These are phyloP conservation scores for Lasiosphaeria hispida DNA, from an alignment of 495 filamentous ascomycete species.

Conservation along the genomic window DNA sequence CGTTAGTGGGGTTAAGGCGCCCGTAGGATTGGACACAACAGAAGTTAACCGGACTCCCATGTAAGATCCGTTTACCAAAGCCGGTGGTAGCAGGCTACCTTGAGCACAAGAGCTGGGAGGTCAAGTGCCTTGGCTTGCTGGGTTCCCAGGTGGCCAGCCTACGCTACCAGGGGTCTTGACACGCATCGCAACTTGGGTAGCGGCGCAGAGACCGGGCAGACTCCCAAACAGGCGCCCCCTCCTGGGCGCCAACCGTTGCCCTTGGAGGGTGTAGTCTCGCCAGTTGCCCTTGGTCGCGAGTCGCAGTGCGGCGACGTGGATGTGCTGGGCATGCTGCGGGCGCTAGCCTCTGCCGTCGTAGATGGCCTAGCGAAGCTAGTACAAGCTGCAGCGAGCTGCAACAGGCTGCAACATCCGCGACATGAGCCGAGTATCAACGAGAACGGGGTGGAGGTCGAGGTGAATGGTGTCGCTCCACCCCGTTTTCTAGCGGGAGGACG, in stretches of 20 bases:
- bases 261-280: background rate
- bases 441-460: background rate
- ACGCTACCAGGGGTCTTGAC: too few species aligned
- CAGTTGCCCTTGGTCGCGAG: background rate
- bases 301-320: background rate
- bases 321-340: background rate
- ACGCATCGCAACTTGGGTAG: too few species aligned
- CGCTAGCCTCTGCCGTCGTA: background rate
- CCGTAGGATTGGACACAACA: slow-evolving; percentile 3
- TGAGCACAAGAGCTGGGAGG: too few species aligned
- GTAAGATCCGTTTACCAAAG: background rate
- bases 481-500: too few species aligned
- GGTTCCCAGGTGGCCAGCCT: too few species aligned
- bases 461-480: too few species aligned
- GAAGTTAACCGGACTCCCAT: background rate
- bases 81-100: background rate
- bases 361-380: background rate
- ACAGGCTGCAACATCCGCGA: background rate
- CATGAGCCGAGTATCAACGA: background rate
- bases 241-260: too few species aligned
- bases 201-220: too few species aligned
- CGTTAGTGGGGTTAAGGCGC: slow-evolving; percentile 2
- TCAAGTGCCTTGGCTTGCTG: too few species aligned
- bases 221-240: too few species aligned
- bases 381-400: background rate